Percentiles rank a stretch among this genome's conserved stretches.
Evolutionary conservation across 2,329 filamentous ascomycete genomes (phyloP).

Genomic region (Aspergillus clavatus): DNA sequence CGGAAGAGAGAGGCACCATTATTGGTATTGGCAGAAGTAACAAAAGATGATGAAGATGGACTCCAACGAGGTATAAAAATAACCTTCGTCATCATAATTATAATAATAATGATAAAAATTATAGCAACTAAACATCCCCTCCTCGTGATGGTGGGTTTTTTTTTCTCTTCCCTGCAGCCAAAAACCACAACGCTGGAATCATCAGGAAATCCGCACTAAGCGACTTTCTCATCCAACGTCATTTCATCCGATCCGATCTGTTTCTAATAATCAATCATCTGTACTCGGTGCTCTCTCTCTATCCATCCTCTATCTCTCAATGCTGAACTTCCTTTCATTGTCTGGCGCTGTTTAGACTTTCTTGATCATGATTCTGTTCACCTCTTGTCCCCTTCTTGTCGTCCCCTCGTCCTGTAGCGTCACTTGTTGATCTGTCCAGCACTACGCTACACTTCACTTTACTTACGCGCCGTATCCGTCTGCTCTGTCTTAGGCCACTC

Average conservation of each 20-base stretch:
- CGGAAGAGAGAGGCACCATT: too few species aligned
- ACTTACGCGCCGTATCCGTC: not conserved
- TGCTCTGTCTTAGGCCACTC: not conserved
- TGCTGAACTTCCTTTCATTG: not conserved
- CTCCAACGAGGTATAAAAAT: too few species aligned
- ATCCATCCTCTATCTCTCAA: not conserved
- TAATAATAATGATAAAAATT: too few species aligned
- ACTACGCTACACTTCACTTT: not conserved
- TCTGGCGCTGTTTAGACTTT: not conserved
- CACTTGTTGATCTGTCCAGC: constrained; percentile 6
- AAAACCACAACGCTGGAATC: constrained; percentile 30
- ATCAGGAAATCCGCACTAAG: constrained; percentile 16
- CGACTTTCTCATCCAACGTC: not conserved
- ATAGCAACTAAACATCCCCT: not conserved
- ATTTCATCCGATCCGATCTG: not conserved
- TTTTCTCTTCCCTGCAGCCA: constrained; percentile 26
- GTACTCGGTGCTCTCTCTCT: not conserved
- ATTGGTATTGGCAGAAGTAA: too few species aligned
- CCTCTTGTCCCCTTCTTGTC: constrained; percentile 1
- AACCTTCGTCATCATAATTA: too few species aligned
- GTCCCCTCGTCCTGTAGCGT: constrained; percentile 3
- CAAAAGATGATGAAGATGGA: too few species aligned
- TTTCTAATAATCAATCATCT: too few species aligned
- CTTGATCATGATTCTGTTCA: not conserved
- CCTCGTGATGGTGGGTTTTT: constrained; percentile 7